These are phyloP conservation scores for Leccinum huronense DNA, from an alignment of 1,284 basidiomycete genomes.

Conservation along the genomic window DNA sequence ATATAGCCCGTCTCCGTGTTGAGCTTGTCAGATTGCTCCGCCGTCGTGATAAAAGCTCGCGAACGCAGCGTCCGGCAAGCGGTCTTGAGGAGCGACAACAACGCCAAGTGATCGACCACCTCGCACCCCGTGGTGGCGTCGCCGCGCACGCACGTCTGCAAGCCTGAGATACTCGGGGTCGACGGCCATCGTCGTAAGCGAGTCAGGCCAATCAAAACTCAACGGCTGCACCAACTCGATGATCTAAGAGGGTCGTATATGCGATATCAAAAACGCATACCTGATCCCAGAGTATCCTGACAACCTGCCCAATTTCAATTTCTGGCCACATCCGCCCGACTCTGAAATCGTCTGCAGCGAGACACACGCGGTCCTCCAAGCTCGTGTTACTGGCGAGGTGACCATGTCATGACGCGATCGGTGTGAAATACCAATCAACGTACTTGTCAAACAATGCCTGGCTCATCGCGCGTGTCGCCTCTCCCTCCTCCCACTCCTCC, in stretches of 20 bases:
- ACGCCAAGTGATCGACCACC: slow-evolving; percentile 72
- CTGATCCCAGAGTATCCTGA: too few relatives aligned
- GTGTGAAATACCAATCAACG: neutral
- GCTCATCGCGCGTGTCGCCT: slow-evolving; percentile 33
- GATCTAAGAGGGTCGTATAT: too few relatives aligned
- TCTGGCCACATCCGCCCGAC: slow-evolving; percentile 41
- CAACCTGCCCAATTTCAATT: slow-evolving; percentile 25
- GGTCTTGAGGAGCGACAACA: slow-evolving; percentile 64
- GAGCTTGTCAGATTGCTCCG: slow-evolving; percentile 48
- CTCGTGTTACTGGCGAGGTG: slow-evolving; percentile 29
- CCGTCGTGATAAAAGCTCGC: slow-evolving; percentile 64
- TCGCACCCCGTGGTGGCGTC: slow-evolving; percentile 56
- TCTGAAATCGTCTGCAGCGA: slow-evolving; percentile 47
- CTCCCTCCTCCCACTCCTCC: slow-evolving; percentile 50
- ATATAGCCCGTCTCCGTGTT: slow-evolving; percentile 71
- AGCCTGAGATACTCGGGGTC: too few relatives aligned
- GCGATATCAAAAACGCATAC: too few relatives aligned
- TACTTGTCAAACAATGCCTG: slow-evolving; percentile 37
- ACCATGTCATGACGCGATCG: neutral
- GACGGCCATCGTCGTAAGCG: slow-evolving; percentile 38
- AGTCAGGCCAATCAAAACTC: slow-evolving; percentile 34
- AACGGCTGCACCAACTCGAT: too few relatives aligned
- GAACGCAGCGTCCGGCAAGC: slow-evolving; percentile 62
- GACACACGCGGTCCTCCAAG: slow-evolving; percentile 41
- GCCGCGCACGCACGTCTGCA: too few relatives aligned